Base-by-base conservation (phyloP, 495 filamentous ascomycete genomes). In the Geopyxis carbonaria region DNA sequence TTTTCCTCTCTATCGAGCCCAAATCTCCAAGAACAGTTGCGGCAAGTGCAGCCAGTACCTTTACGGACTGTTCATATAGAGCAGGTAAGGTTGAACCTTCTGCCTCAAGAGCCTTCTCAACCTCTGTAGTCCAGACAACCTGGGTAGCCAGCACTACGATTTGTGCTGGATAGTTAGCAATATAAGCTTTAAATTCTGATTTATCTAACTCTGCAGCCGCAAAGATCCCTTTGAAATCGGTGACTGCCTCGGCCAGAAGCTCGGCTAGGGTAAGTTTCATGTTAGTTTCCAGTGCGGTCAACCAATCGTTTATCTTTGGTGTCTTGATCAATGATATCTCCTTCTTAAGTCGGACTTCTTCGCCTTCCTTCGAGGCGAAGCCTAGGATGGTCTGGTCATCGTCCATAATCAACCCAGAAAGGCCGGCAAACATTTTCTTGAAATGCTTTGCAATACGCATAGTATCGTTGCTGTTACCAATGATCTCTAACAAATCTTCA, bases 371-470 rank as follows among this genome's bases (percentile, higher is more conserved):
- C 0, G 91, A 95, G 23, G 77, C 85, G 55, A 95, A 87, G 0
- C 85, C 87, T 5, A 80, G 69, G 44, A 99, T 94, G 44, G 76
- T 72, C 24, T 73, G 71, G 44, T 93, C 77, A 42, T 94, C 85
- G 51, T 93, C 84, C 67, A 93, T 81, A 16, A 89, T 65, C 24
- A 99, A 67, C 0, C 87, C 86, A 4, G 76, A 81, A 18, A 99
- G 64, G 35, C 89, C 89, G 39, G 89, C 89, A 63, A 99, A 99
- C 89, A 99, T 99, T 67, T 99, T 99, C 60, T 91, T 83, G 64
- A 99, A 82, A 59, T 99, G 89, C 58, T 95, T 95, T 31, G 87
- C 80, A 42, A 99, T 85, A 19, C 89, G 83, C 50, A 83, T 64
- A 8, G 86, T 91, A 50, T 99, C 89, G 50, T 93, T 94, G 60